Evolutionary conservation across 345 rosid genomes (phyloP), one percentile per base, ranked within the genome.

Genomic region (Triadica sebifera): DNA sequence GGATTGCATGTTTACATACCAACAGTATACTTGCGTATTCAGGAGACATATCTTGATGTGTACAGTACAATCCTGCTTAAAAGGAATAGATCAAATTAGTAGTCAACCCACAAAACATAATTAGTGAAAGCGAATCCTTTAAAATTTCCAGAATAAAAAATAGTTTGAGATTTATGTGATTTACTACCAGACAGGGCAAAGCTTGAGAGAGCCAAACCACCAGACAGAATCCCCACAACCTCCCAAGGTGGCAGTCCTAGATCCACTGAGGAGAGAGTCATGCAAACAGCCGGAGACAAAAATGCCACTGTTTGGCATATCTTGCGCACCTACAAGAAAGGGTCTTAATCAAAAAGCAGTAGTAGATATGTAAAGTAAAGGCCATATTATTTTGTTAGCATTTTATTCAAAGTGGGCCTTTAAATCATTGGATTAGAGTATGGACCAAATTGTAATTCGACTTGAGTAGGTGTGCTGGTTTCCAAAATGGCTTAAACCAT

Each of bases 41-140:
- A 24, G 93, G 93, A 13, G 97, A 94, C 46, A 94, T 92, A 86
- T 94, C 98, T 82, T 94, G 98, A 89, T 94, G 98, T 10, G 93
- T 92, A 80, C 98, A 94, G 74, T 92, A 92, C 73, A 92, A 88
- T 73, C 95, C 92, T 90, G 86, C 64, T 39, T 46, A 80, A 68
- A 56, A 47, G 20, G 39, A 51, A 64, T 29, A 47, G 16, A 37
- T 38, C 1, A 0, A 53, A 38, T 62, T 16, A 61, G 38, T 38
- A 46, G 19, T 25, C 53, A 73, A 41, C 38, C 68, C 46, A 65
- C 58, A 70, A 25, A 3, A 10, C 60, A 34, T 38, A 34, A 37
- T 51, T 10, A 15, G 34, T 37, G 52, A 37, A 41, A 75, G 55
- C 25, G 24, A 63, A 16, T 55, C 29, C 24, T 50, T 69, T 25